Percentiles rank a stretch among this genome's conserved stretches.
These are phyloP conservation scores for Rubia yunnanensis DNA, from an alignment of 257 asterid genomes.

Conservation along the genomic window DNA sequence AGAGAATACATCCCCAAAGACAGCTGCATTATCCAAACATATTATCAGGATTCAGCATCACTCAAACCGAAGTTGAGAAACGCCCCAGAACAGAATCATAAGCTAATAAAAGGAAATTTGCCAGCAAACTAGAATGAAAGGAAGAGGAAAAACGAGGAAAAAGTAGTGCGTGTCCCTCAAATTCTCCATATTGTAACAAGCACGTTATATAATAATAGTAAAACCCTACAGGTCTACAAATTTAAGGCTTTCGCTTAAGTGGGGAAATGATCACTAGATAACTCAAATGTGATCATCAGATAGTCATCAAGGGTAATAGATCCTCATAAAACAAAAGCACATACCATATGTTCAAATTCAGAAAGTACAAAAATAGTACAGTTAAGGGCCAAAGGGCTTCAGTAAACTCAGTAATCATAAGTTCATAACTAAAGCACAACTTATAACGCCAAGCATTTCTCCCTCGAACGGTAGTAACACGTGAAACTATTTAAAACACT, in stretches of 20 bases:
- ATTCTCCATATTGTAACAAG: not conserved
- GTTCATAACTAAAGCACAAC: not conserved
- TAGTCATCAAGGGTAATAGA: not conserved
- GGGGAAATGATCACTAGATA: not conserved
- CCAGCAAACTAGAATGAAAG: not conserved
- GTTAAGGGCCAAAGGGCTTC: not conserved
- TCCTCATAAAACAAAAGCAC: not conserved
- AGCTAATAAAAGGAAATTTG: not conserved
- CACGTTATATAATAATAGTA: not conserved
- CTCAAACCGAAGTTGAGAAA: not conserved
- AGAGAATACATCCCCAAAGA: not conserved
- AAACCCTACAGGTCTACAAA: not conserved
- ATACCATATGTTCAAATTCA: not conserved
- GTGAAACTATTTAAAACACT: not conserved
- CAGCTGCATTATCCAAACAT: not conserved
- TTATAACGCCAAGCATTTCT: not conserved
- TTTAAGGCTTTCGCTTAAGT: not conserved
- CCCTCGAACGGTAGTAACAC: not conserved
- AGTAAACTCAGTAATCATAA: not conserved
- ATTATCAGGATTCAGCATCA: not conserved
- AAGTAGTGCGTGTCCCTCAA: not conserved
- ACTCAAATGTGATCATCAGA: not conserved
- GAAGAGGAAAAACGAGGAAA: not conserved
- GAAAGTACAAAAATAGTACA: not conserved
- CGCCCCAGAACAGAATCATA: not conserved